phyloP scores from a whole-genome alignment of 257 asterid genomes.

The Ilex aquifolium region DNA sequence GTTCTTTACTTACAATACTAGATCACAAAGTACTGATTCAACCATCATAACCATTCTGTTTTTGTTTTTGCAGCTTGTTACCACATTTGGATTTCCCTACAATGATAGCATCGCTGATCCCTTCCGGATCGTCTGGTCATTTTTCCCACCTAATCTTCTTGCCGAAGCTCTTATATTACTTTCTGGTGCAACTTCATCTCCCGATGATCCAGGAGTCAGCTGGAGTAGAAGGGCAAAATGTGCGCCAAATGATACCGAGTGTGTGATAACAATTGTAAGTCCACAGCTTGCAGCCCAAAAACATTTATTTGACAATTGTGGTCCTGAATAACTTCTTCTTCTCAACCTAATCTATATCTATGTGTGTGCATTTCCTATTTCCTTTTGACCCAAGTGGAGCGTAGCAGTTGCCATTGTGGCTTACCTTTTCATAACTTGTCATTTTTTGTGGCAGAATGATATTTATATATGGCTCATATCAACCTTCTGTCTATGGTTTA shows the following conservation, averaged over 20 bases:
- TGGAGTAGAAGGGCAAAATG: constrained; percentile 75
- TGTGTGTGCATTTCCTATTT: not conserved
- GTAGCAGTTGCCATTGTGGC: not conserved
- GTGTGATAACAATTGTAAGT: constrained; percentile 67
- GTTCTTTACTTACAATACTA: constrained; percentile 13
- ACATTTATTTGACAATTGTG: constrained; percentile 8
- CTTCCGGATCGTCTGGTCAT: constrained; percentile 64
- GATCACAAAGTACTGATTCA: constrained; percentile 10
- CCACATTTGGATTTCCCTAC: constrained; percentile 87
- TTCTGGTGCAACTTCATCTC: constrained; percentile 77
- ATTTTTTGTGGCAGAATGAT: constrained; percentile 52
- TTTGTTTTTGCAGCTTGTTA: constrained; percentile 60
- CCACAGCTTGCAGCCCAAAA: not conserved
- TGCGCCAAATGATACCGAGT: constrained; percentile 72
- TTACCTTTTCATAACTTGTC: constrained; percentile 3
- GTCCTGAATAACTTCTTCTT: constrained; percentile 4
- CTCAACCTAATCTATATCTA: not conserved
- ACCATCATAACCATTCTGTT: constrained; percentile 16
- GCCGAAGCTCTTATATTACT: constrained; percentile 75
- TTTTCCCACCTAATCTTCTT: constrained; percentile 91
- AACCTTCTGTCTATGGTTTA: constrained; percentile 66
- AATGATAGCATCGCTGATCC: constrained; percentile 31
- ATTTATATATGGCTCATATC: constrained; percentile 62
- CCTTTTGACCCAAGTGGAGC: too few relatives aligned
- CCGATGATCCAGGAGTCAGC: constrained; percentile 90